These are phyloP conservation scores for Candida coquimbonensis DNA, from an alignment of 805 yeast genomes.

Conservation along the genomic window DNA sequence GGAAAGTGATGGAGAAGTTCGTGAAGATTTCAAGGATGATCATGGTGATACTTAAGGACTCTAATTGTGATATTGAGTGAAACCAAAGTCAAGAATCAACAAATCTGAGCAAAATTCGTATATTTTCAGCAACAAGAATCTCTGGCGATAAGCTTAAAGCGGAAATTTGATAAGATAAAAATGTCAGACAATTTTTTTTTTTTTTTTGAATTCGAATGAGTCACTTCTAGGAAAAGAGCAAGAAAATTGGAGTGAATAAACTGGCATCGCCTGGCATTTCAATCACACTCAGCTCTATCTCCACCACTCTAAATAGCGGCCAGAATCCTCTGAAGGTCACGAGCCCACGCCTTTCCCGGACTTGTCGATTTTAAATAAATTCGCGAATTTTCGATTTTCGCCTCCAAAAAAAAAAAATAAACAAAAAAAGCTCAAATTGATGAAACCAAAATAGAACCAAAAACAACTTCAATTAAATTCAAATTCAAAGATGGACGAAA, in stretches of 20 bases:
- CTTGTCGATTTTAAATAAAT: not conserved
- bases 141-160: not conserved
- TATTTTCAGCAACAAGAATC: not conserved
- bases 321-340: too few relatives aligned
- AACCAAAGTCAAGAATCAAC: not conserved
- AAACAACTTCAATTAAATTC: not conserved
- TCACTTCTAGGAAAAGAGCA: too few relatives aligned
- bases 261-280: too few relatives aligned
- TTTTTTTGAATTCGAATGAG: too few relatives aligned
- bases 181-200: too few relatives aligned
- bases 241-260: not conserved
- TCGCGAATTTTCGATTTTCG: not conserved
- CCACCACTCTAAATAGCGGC: too few relatives aligned
- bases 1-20: not conserved
- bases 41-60: not conserved
- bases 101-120: not conserved
- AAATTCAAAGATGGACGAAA: conserved; percentile 52
- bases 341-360: not conserved
- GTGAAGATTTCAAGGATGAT: too few relatives aligned
- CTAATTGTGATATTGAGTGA: too few relatives aligned
- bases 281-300: too few relatives aligned
- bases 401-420: not conserved
- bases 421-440: too few relatives aligned
- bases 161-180: not conserved
- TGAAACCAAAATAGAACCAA: not conserved